Base-by-base conservation (phyloP, 1,284 basidiomycete genomes). In the Naganishia sp. region DNA sequence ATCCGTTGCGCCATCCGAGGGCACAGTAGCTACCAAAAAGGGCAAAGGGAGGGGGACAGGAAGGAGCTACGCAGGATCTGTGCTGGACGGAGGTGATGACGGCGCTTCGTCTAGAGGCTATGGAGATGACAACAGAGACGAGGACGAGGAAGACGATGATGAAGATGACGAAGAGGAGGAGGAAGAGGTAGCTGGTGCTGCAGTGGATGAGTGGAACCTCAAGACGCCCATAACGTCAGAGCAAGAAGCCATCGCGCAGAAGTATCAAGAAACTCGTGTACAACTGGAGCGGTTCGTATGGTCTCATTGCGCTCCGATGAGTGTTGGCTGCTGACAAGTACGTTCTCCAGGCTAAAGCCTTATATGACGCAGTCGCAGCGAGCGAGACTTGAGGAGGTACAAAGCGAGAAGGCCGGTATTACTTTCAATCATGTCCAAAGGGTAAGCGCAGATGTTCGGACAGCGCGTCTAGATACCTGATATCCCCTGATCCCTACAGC, bases 391-490 rank as follows among this genome's bases (percentile, higher is more conserved):
- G 59, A 61, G 39, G 59, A 61, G 18, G 59, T 61, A 10, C 59
- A 61, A 18, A 61, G 59, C 28, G 59, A 61, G 18, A 61, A 61
- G 36, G 59, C 59, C 15, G 59, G 59, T 25, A 61, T 61, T 39
- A 61, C 59, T 33, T 61, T 61, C 59, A 61, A 61, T 28, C 59
- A 61, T 21, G 59, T 61, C 2, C 59, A 61, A 36, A 25, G 59
- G 48, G 59, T 61, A 36, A 43, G 53, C 2, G 33, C 36, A 16
- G n/a, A 25, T 52, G 16, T 36, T 7, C 2, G 11, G 25, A 43
- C 28, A 3, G 43, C 9, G 11, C 28, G 3, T 11, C 25, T 6
- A 11, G 50, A 1, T 55, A 11, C 25, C 23, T n/a, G 15, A 28
- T 45, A 10, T 25, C 1, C 9, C 28, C 46, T 33, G 10, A n/a